Percentiles rank a stretch among this genome's conserved stretches.
Evolutionary conservation across 225 moss, liverwort and hornwort genomes (phyloP).

Genomic region (Polytrichum commune): DNA sequence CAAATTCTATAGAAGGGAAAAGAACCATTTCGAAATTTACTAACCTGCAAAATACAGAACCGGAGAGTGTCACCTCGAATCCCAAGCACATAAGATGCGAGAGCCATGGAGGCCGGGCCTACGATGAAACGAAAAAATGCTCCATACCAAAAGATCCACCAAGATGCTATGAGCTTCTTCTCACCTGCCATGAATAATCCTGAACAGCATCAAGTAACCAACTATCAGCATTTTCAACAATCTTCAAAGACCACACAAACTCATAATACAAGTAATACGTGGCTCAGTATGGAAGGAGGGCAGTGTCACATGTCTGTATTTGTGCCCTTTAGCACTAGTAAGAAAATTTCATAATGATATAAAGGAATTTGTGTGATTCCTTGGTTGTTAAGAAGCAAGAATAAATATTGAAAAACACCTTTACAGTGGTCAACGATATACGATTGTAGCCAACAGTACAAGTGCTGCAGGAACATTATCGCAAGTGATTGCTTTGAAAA

Average conservation of each 20-base stretch:
- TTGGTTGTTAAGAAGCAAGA: no score
- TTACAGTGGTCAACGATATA: no score
- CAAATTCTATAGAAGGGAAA: not conserved
- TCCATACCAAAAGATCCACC: slow-evolving; percentile 44
- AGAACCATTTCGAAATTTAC: not conserved
- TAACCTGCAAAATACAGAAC: slow-evolving; percentile 59
- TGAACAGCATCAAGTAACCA: slow-evolving; percentile 3
- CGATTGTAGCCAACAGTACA: no score
- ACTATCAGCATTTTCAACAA: not conserved
- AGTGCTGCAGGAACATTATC: no score
- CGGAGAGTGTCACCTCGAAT: slow-evolving; percentile 33
- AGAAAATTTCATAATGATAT: no score
- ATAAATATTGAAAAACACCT: no score
- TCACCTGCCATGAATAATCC: slow-evolving; percentile 54
- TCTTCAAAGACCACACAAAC: not conserved
- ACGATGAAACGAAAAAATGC: slow-evolving; percentile 49
- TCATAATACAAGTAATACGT: not conserved
- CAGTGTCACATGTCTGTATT: no score
- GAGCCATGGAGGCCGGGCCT: slow-evolving; percentile 41
- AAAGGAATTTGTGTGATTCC: no score
- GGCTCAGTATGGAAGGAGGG: not conserved
- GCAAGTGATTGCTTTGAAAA: not conserved
- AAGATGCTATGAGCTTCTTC: slow-evolving; percentile 34
- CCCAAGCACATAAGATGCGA: slow-evolving; percentile 33
- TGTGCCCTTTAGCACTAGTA: no score